These are phyloP conservation scores for Candida palmyrensis DNA, from an alignment of 805 yeast species.

Conservation along the genomic window DNA sequence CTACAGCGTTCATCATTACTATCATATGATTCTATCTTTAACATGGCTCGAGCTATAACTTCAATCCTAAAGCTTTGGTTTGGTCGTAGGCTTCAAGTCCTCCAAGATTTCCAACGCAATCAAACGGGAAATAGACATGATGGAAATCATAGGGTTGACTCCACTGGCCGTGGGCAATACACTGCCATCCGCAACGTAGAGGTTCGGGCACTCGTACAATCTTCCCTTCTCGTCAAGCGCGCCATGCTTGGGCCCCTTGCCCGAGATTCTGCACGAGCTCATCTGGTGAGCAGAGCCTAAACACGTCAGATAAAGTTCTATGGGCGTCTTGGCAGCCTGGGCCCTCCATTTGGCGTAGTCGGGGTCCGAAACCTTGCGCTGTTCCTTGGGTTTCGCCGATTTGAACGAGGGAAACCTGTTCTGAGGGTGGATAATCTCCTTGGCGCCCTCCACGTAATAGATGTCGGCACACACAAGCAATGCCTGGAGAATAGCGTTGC, in stretches of 20 bases:
- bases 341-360: slow-evolving; percentile 39
- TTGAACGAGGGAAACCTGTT: slow-evolving; percentile 32
- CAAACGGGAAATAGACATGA: slow-evolving; percentile 43
- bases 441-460: slow-evolving; percentile 45
- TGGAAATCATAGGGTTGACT: slow-evolving; percentile 48
- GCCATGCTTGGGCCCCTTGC: slow-evolving; percentile 38
- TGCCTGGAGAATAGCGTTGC: slow-evolving; percentile 33
- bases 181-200: slow-evolving; percentile 47
- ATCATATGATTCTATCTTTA: too few relatives aligned
- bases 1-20: too few relatives aligned
- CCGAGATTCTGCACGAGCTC: slow-evolving; percentile 48
- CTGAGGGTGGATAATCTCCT: slow-evolving; percentile 34
- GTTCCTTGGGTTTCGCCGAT: slow-evolving; percentile 26
- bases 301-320: slow-evolving; percentile 22
- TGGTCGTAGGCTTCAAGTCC: slow-evolving; percentile 22
- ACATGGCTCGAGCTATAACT: too few relatives aligned
- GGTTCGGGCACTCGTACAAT: slow-evolving; percentile 43
- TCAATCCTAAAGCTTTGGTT: too few relatives aligned
- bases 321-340: slow-evolving; percentile 19
- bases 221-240: slow-evolving; percentile 42
- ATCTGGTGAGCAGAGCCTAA: slow-evolving; percentile 52
- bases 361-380: slow-evolving; percentile 35
- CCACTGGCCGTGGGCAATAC: slow-evolving; percentile 50
- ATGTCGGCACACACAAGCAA: slow-evolving; percentile 38
- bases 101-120: slow-evolving; percentile 34